These are phyloP conservation scores for Amanita pallidorosea DNA, from an alignment of 768 basidiomycete species.

Conservation along the genomic window DNA sequence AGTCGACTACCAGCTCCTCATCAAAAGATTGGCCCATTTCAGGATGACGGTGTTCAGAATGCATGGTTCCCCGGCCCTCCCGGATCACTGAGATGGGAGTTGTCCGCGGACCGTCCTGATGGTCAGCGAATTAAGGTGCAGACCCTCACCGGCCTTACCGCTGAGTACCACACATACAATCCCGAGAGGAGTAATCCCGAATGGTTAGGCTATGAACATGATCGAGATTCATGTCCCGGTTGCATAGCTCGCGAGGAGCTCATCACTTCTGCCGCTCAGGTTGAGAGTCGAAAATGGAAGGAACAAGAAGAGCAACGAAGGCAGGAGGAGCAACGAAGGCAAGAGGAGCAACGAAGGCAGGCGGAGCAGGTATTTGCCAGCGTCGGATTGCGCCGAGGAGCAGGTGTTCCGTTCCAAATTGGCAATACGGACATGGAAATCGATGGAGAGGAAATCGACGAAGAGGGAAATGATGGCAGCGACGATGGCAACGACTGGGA, in stretches of 20 bases:
- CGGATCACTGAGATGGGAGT: conserved; percentile 9
- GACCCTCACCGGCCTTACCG: neutral
- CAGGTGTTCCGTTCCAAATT: conserved; percentile 2
- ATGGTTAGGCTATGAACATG: conserved; percentile 6
- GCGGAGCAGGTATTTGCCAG: conserved; percentile 1
- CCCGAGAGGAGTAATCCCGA: neutral
- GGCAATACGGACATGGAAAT: conserved; percentile 19
- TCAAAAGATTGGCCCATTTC: neutral
- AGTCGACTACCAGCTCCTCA: conserved; percentile 16
- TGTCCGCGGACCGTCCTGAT: neutral
- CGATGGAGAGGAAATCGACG: conserved; percentile 8
- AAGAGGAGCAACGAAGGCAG: conserved; percentile 5
- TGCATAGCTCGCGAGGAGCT: neutral
- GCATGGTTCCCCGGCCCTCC: conserved; percentile 28
- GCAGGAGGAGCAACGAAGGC: too few species aligned
- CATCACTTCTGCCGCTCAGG: neutral
- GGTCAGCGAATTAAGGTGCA: neutral
- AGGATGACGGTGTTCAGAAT: conserved; percentile 21
- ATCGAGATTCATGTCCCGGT: neutral
- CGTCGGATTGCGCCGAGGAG: conserved; percentile 5
- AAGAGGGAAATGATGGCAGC: conserved; percentile 8
- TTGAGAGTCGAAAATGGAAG: neutral
- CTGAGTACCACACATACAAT: neutral
- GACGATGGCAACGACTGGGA: conserved; percentile 16
- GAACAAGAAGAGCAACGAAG: conserved; percentile 5